Conservation (phyloP, 208 protist species). For the Leishmania braziliensis region DNA sequence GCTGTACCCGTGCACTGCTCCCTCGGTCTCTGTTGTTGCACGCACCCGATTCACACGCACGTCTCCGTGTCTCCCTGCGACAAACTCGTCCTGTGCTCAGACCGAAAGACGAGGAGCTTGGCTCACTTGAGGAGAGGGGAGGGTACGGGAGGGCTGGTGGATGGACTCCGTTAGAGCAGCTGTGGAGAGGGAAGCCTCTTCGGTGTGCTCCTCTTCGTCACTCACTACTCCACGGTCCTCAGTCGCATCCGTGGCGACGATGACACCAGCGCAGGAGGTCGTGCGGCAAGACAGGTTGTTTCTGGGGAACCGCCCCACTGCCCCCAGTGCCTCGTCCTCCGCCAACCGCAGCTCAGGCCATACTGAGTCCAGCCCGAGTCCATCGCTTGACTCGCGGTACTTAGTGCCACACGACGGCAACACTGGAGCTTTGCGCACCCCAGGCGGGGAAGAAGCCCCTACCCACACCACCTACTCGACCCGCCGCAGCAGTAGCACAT, state of each 20-base stretch:
- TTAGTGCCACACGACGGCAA: not conserved
- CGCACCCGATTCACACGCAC: not conserved
- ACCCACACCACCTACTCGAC: not conserved
- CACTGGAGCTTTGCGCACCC: not conserved
- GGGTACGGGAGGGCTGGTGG: not conserved
- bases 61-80: not conserved
- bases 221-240: not conserved
- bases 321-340: not conserved
- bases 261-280: not conserved
- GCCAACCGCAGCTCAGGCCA: not conserved
- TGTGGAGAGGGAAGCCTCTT: constrained; percentile 2
- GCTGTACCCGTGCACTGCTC: too few species aligned
- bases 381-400: not conserved
- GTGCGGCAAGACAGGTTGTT: not conserved
- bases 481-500: constrained; percentile 1
- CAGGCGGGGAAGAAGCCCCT: too few species aligned
- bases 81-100: not conserved
- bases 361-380: not conserved
- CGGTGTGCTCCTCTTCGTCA: not conserved
- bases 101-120: not conserved
- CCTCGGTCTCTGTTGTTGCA: not conserved
- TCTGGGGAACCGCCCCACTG: not conserved
- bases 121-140: not conserved
- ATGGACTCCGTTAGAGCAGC: not conserved
- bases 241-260: not conserved